Base-by-base conservation (phyloP, 768 basidiomycete species). In the Leucogyrophana mollusca region DNA sequence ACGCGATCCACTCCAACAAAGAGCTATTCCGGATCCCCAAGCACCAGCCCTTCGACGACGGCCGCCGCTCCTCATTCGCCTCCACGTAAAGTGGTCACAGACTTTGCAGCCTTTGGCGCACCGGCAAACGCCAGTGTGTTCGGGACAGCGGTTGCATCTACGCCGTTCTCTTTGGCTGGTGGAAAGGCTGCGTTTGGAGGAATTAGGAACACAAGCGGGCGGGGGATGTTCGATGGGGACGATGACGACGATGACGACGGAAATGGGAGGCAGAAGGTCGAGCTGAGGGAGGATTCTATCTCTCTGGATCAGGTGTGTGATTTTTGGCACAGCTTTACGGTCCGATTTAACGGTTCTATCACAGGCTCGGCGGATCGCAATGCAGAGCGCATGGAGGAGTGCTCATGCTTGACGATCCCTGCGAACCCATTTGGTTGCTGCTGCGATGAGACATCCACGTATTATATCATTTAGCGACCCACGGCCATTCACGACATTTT, bases 251-350 rank as follows among this genome's bases (percentile, higher is more conserved):
- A 80, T 2, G 78, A 79, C 1, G 75, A 83, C 1, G 76, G 77
- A 0, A 72, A 78, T 42, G 79, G 81, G 14, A 74, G 74, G 56
- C 88, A 93, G 64, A 80, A 72, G 52, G 80, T 96, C 18, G 85
- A 87, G 57, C 70, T 95, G 52, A 72, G 76, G 54, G 89, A 92
- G 59, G 89, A 85, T 56, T 83, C 85, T 23, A 97, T 99, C 63
- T 86, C 90, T 10, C 73, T 96, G 49, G 95, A 98, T 54, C 95
- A 97, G 79, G 93, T 92, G 55, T n/a, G n/a, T n/a, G n/a, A n/a
- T n/a, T n/a, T n/a, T n/a, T n/a, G n/a, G n/a, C n/a, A n/a, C n/a
- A n/a, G n/a, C n/a, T n/a, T n/a, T n/a, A n/a, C n/a, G n/a, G n/a
- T 16, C n/a, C 8, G 24, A 21, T 46, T 25, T 38, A 18, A n/a